Conservation (phyloP, 805 yeast genomes). For the Lipomyces oligophaga region DNA sequence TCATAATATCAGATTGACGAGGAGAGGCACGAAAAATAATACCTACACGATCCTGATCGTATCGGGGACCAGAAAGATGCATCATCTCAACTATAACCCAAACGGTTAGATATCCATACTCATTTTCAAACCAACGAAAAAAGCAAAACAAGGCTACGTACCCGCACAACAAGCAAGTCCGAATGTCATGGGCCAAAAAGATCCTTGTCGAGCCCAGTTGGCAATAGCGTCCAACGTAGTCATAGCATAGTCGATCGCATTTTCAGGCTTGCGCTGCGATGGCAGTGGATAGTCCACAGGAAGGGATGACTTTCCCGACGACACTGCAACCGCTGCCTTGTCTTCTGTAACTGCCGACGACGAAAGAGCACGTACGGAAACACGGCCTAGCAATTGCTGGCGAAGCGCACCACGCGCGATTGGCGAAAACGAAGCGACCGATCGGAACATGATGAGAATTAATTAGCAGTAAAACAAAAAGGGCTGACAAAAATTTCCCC, state of each 20-base stretch:
- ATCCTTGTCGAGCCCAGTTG: constrained; percentile 87
- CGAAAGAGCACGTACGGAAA: constrained; percentile 4
- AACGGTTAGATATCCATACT: not conserved
- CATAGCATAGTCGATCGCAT: constrained; percentile 72
- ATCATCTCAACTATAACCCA: constrained; percentile 67
- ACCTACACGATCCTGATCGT: constrained; percentile 88
- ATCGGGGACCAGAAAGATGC: constrained; percentile 88
- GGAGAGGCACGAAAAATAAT: constrained; percentile 92
- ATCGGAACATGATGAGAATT: constrained; percentile 5
- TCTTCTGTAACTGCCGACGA: not conserved
- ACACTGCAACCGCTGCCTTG: not conserved
- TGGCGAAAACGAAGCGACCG: constrained; percentile 2
- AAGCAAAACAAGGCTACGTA: constrained; percentile 1
- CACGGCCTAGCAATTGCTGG: no score
- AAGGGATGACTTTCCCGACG: constrained; percentile 36
- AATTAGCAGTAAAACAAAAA: no score
- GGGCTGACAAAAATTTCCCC: no score
- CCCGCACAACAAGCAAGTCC: constrained; percentile 87
- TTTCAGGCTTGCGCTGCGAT: constrained; percentile 56
- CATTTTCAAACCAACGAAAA: not conserved
- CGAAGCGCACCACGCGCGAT: constrained; percentile 1
- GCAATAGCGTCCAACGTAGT: constrained; percentile 78
- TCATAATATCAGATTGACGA: constrained; percentile 87
- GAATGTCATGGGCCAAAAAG: constrained; percentile 91
- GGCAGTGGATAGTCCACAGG: constrained; percentile 70